phyloP scores from a whole-genome alignment of 139 green algal species.

The Trebouxia sp. region DNA sequence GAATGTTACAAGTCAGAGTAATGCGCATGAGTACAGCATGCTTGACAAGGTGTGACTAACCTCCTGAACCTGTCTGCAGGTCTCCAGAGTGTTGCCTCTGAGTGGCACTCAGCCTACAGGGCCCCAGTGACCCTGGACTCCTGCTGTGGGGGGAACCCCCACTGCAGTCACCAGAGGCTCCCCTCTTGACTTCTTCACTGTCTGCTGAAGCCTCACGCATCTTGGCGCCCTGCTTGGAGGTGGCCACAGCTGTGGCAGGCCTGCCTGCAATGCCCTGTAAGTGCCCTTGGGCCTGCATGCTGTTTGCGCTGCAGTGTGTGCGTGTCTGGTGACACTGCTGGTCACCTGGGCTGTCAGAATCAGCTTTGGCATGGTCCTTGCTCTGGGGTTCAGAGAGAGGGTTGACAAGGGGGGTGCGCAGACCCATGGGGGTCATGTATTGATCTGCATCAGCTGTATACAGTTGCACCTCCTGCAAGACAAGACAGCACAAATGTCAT shows the following conservation, averaged over 20 bases:
- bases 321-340: not conserved
- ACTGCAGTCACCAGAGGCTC: not conserved
- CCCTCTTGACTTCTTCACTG: not conserved
- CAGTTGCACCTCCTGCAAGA: conserved; percentile 50
- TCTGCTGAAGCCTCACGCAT: not conserved
- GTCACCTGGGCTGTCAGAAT: not conserved
- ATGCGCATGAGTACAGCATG: too few species aligned
- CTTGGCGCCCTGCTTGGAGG: not conserved
- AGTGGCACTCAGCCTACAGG: not conserved
- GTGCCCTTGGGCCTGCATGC: conserved; percentile 2
- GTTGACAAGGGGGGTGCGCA: conserved; percentile 27
- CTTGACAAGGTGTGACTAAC: not conserved
- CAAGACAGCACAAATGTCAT: not conserved
- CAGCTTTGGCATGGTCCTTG: not conserved
- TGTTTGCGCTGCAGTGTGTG: conserved; percentile 32
- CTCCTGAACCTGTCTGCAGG: not conserved
- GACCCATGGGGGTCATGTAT: conserved; percentile 40
- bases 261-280: not conserved
- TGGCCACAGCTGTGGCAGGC: not conserved
- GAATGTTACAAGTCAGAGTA: not conserved
- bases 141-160: not conserved
- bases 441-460: conserved; percentile 54
- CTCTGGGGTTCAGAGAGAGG: not conserved
- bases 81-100: not conserved
- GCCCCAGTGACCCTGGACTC: not conserved